These are phyloP conservation scores for Hysterium pulicare DNA, from an alignment of 2,329 filamentous ascomycete species.

Conservation along the genomic window DNA sequence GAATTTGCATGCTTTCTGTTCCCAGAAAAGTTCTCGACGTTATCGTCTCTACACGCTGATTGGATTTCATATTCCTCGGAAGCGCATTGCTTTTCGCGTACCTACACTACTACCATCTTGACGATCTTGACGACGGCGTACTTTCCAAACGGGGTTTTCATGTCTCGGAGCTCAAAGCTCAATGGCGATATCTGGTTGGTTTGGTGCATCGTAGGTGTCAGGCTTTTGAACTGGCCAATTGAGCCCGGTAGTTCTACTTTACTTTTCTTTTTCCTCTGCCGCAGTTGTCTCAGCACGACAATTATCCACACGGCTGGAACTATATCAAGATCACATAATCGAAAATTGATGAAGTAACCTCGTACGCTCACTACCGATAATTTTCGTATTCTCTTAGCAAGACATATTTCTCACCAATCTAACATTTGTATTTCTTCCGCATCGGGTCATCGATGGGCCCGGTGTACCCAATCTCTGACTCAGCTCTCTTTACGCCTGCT, in stretches of 20 bases:
- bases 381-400: too few species aligned
- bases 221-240: conserved; percentile 9
- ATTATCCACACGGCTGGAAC: conserved; percentile 1
- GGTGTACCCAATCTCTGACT: too few species aligned
- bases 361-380: too few species aligned
- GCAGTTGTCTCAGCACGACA: conserved; percentile 1
- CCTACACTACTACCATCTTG: conserved; percentile 2
- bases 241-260: conserved; percentile 4
- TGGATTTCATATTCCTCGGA: conserved; percentile 12
- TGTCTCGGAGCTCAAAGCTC: conserved; percentile 8
- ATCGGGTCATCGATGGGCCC: too few species aligned
- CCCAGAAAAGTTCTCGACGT: conserved; percentile 7
- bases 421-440: too few species aligned
- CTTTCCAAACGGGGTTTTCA: conserved; percentile 7
- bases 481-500: too few species aligned
- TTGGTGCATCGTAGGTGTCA: conserved; percentile 16
- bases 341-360: neutral
- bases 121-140: conserved; percentile 23
- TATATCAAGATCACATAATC: conserved; percentile 3
- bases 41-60: conserved; percentile 5
- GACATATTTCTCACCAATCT: too few species aligned
- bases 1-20: conserved; percentile 8
- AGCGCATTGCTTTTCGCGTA: conserved; percentile 12
- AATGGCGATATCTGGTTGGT: conserved; percentile 9
- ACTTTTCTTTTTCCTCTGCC: conserved; percentile 1